Evolutionary conservation across 2,329 filamentous ascomycete genomes (phyloP).

Genomic region (Pseudocercospora macadamiae): DNA sequence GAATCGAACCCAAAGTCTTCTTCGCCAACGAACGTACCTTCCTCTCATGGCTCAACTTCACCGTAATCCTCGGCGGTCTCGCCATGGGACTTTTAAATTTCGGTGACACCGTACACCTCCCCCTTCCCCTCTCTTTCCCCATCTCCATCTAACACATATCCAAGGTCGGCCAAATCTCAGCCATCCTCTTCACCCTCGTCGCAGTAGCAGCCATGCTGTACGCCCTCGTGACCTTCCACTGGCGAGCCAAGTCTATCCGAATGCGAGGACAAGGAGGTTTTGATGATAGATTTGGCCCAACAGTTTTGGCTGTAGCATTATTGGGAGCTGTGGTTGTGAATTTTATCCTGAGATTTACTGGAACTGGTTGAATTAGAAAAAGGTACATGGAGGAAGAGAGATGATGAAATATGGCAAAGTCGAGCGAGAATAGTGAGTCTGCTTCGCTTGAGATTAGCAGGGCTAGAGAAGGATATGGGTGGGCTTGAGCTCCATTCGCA

Average conservation of each 20-base stretch:
- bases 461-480: too few species aligned
- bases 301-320: constrained; percentile 82
- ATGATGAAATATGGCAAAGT: too few species aligned
- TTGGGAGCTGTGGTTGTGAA: constrained; percentile 92
- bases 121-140: background rate
- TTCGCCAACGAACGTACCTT: constrained; percentile 99
- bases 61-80: constrained; percentile 93
- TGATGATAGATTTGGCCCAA: constrained; percentile 93
- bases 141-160: background rate
- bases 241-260: constrained; percentile 91
- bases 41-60: constrained; percentile 99
- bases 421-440: too few species aligned
- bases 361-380: constrained; percentile 10
- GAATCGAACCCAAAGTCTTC: constrained; percentile 99
- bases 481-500: too few species aligned
- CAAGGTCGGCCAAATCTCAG: constrained; percentile 82
- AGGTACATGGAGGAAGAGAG: background rate
- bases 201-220: constrained; percentile 96
- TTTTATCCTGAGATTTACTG: constrained; percentile 76
- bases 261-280: constrained; percentile 92
- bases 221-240: constrained; percentile 92
- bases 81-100: constrained; percentile 98
- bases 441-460: too few species aligned
- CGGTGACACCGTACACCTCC: constrained; percentile 68
- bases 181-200: constrained; percentile 90